Evolutionary conservation across 2,329 filamentous ascomycete genomes (phyloP), one percentile per base, ranked within the genome.

Genomic region (Monosporascus sp.): DNA sequence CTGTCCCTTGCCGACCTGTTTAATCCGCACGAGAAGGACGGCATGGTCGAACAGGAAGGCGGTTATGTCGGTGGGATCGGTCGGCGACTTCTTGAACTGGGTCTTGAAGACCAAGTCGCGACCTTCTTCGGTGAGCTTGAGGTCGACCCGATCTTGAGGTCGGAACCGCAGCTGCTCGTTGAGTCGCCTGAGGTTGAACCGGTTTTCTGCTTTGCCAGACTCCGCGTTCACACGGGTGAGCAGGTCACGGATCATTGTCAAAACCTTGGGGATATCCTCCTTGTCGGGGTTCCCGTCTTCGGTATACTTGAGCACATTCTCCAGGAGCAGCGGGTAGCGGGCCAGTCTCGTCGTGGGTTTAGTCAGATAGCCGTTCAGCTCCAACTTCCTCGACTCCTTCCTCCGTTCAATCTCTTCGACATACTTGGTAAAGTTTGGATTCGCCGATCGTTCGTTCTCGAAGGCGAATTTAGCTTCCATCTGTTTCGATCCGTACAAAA

Each of bases 391-490:
- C 6, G 93, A 97, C 71, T 99, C 94, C 70, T 97, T 97, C 62
- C 96, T 83, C 54, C 94, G 82, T 71, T 99, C 94, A 6, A 95
- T 96, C 70, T 97, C 92, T 60, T 99, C 94, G 26, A 97, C 94
- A 63, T 97, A 97, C 65, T 88, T 90, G 50, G 87, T 78, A 69
- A 99, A 99, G 41, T 83, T 83, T 1, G 86, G 82, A 64, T 99
- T 99, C 53, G 85, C 82, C 17, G 88, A 87, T 63, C 94, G 90
- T 74, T 99, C 94, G 65, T 94, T 94, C 72, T 99, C 94, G 68
- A 97, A 99, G 68, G 97, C 94, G 66, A 93, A 97, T 71, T 99
- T 97, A 62, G 90, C 94, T 69, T 96, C 95, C 47, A 99, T 77
- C 71, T 99, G 94, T 68, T 92, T 96, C 41, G 93, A 90, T 66